Evolutionary conservation across 73 alveolate genomes (phyloP).

Genomic region (Tetrahymena malaccensis): DNA sequence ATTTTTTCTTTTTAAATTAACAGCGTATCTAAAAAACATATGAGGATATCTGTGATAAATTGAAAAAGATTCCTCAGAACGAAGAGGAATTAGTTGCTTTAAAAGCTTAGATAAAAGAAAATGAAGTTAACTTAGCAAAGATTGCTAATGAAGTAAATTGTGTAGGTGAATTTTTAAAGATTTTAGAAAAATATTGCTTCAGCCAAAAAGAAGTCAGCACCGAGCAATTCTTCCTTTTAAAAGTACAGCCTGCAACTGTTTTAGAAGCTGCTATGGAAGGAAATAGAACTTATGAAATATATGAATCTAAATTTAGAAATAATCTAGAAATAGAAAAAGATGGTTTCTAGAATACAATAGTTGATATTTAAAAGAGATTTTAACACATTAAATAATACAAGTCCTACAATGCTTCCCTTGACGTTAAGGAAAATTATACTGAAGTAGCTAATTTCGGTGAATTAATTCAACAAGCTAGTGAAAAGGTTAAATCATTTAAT

Average conservation of each 20-base stretch:
- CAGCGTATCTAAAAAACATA: not conserved
- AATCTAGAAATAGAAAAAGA: slow-evolving; percentile 32
- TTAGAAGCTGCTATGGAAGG: slow-evolving; percentile 32
- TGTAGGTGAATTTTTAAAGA: slow-evolving; percentile 8
- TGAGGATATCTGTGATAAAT: slow-evolving; percentile 7
- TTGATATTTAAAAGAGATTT: not conserved
- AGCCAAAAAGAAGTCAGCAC: not conserved
- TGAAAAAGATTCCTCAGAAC: slow-evolving; percentile 28
- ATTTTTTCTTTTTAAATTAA: not conserved
- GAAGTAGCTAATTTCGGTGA: slow-evolving; percentile 58
- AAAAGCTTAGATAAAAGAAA: slow-evolving; percentile 22
- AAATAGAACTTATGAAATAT: slow-evolving; percentile 3
- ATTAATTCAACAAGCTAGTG: slow-evolving; percentile 49
- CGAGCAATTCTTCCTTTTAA: slow-evolving; percentile 8
- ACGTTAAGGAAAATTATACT: slow-evolving; percentile 11
- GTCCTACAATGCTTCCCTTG: slow-evolving; percentile 5
- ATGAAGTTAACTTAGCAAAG: slow-evolving; percentile 39
- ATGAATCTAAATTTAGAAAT: slow-evolving; percentile 29
- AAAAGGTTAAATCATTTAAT: slow-evolving; percentile 57
- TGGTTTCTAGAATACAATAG: slow-evolving; percentile 7
- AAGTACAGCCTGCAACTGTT: slow-evolving; percentile 13
- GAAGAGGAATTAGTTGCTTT: slow-evolving; percentile 31
- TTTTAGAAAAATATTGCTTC: slow-evolving; percentile 9
- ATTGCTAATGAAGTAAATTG: slow-evolving; percentile 18
- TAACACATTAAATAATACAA: not conserved